phyloP scores from a whole-genome alignment of 805 yeast genomes.

The Cyberlindnera xylosilytica region DNA sequence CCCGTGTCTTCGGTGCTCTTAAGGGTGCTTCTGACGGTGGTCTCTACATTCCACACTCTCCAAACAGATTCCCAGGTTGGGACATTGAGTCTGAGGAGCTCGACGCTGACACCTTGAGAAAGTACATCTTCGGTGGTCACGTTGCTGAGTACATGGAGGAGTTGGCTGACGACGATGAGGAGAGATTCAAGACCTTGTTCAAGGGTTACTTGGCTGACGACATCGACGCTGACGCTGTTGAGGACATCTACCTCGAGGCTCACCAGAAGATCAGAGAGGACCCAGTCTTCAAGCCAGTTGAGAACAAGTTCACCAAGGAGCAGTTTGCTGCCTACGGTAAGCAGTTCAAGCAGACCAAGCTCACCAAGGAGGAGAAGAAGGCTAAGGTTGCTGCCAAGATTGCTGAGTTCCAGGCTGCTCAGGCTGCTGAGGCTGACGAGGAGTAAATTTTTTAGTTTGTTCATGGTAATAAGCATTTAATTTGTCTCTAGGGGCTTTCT shows the following conservation, averaged over 20 bases:
- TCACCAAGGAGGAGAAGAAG: conserved; percentile 87
- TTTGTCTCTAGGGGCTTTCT: background rate
- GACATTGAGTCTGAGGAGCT: conserved; percentile 98
- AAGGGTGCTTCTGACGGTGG: conserved; percentile 99
- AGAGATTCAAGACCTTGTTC: conserved; percentile 95
- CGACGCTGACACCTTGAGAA: conserved; percentile 95
- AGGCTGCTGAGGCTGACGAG: conserved; percentile 17
- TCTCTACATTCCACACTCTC: conserved; percentile 97
- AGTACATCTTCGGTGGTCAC: conserved; percentile 99
- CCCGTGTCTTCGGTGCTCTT: conserved; percentile 98
- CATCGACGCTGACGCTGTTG: conserved; percentile 94
- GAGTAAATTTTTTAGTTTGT: conserved; percentile 16
- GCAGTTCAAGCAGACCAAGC: conserved; percentile 85
- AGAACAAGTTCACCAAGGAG: conserved; percentile 92
- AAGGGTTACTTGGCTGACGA: conserved; percentile 95
- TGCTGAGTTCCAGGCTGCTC: conserved; percentile 68
- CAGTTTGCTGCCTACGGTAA: conserved; percentile 96
- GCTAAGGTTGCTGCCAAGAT: conserved; percentile 91
- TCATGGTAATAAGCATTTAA: background rate
- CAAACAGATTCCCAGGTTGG: conserved; percentile 99
- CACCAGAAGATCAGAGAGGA: conserved; percentile 95
- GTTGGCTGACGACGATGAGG: conserved; percentile 99
- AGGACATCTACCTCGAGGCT: conserved; percentile 93
- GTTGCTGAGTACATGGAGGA: conserved; percentile 99
- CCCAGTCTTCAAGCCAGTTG: conserved; percentile 87